Evolutionary conservation across 2,329 filamentous ascomycete species (phyloP), one percentile per base, ranked within the genome.

Genomic region (Arthrobotrys sinensis): DNA sequence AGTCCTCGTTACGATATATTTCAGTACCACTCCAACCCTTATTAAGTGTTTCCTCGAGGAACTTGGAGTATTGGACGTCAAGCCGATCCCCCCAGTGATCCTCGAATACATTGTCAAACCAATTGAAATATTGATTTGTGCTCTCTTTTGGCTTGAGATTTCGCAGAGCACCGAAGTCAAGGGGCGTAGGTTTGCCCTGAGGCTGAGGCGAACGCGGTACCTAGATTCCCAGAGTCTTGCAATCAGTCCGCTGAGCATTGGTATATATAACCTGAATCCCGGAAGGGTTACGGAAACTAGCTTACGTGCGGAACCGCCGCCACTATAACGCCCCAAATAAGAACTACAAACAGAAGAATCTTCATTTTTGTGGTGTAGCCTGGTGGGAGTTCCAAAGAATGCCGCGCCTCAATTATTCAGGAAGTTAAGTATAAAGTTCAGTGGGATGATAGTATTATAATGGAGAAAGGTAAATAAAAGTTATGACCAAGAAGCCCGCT

Each of bases 71-170:
- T 19, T 38, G 14, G 24, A 63, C 12, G 10, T 69, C 57, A 6
- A 7, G 2, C 2, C 53, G 28, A 5, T 36, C 28, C 11, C 72
- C 72, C 72, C 72, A 76, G 24, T 76, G 72, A 21, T 76, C 72
- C 28, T 76, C 72, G 21, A 55, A 76, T 40, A 76, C 64, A 24
- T 63, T 64, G n/a, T 68, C 52, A 8, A 34, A 60, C 38, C 52
- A 34, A 7, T 60, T 10, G n/a, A 38, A 24, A 24, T 76, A 76
- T 19, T 76, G 63, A 14, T 76, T 68, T 16, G 28, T 48, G 52
- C n/a, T 50, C 2, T 16, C 21, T 11, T 55, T n/a, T 8, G 60
- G 50, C 11, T 63, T 67, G 8, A 16, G 12, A 28, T 34, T 16
- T 36, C 24, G 34, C 38, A 36, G 46, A 10, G 16, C 21, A 1